Percentiles rank a stretch among this genome's conserved stretches.
These are phyloP conservation scores for Suaeda aralocaspica DNA, from an alignment of 148 eudicot species.

Conservation along the genomic window DNA sequence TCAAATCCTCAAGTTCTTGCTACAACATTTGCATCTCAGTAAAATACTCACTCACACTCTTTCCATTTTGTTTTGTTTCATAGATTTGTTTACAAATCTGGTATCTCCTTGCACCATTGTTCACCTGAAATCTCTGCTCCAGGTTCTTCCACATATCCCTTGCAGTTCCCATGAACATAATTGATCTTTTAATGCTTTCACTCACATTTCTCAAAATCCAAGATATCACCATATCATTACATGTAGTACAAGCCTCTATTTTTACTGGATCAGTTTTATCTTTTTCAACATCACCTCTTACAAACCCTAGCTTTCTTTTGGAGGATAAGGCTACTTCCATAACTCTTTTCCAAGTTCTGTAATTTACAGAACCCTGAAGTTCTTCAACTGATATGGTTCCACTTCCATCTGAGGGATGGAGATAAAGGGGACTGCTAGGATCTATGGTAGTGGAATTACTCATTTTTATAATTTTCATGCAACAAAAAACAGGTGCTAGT, in stretches of 20 bases:
- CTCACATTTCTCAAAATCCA: background rate
- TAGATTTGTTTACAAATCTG: background rate
- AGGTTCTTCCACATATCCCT: background rate
- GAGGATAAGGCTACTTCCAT: background rate
- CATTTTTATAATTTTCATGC: too few relatives aligned
- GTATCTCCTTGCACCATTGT: background rate
- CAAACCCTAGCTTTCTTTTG: background rate
- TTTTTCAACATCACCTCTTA: background rate
- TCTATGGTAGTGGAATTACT: background rate
- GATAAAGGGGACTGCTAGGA: background rate
- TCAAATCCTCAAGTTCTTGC: too few relatives aligned
- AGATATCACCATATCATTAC: background rate
- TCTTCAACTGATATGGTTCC: background rate
- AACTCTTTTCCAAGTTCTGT: background rate
- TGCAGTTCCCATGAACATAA: background rate
- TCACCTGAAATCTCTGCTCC: background rate
- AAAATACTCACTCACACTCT: too few relatives aligned
- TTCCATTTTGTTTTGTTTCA: background rate
- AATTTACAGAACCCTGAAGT: background rate
- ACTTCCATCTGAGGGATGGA: background rate
- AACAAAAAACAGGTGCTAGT: too few relatives aligned
- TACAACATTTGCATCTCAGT: too few relatives aligned
- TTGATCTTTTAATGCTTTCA: background rate
- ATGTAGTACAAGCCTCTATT: background rate
- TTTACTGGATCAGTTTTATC: background rate